Percentiles rank a stretch among this genome's conserved stretches.
Evolutionary conservation across 208 protist species (phyloP).

Genomic region (Borovskyia barvae): DNA sequence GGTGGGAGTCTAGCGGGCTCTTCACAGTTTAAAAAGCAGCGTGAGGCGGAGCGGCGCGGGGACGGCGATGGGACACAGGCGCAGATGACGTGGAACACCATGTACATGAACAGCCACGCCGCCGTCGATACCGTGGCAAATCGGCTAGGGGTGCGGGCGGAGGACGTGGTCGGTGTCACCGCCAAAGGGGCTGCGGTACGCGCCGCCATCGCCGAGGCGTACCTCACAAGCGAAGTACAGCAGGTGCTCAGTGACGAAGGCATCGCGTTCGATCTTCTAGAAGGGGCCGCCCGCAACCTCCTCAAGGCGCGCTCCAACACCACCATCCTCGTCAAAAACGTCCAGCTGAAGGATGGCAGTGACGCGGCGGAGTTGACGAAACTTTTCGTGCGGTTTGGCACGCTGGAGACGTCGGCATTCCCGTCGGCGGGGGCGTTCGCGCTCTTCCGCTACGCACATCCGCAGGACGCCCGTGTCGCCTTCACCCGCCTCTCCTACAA

Average conservation of each 20-base stretch:
- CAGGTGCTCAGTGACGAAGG: constrained; percentile 75
- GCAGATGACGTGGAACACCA: constrained; percentile 65
- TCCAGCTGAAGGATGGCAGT: constrained; percentile 43
- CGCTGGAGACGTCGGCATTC: constrained; percentile 69
- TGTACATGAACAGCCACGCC: constrained; percentile 82
- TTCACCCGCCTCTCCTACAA: constrained; percentile 96
- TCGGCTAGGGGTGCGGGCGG: constrained; percentile 54
- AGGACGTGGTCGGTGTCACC: constrained; percentile 58
- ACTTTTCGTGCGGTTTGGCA: constrained; percentile 69
- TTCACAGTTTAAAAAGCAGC: constrained; percentile 67
- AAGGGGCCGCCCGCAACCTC: constrained; percentile 54
- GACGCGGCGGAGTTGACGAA: constrained; percentile 60
- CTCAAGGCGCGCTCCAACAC: constrained; percentile 76
- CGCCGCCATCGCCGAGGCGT: constrained; percentile 82
- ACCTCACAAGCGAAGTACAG: constrained; percentile 75
- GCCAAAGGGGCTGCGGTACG: constrained; percentile 88
- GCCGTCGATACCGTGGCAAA: constrained; percentile 73
- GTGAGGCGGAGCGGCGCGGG: constrained; percentile 32
- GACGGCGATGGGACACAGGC: not conserved
- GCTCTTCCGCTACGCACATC: constrained; percentile 74
- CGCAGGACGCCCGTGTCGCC: constrained; percentile 86
- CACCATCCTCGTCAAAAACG: constrained; percentile 83
- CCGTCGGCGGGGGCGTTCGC: constrained; percentile 61
- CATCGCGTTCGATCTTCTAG: constrained; percentile 69
- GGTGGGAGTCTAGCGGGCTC: constrained; percentile 31